These are phyloP conservation scores for Hygrophoropsis aurantiaca DNA, from an alignment of 768 basidiomycete genomes.

Conservation along the genomic window DNA sequence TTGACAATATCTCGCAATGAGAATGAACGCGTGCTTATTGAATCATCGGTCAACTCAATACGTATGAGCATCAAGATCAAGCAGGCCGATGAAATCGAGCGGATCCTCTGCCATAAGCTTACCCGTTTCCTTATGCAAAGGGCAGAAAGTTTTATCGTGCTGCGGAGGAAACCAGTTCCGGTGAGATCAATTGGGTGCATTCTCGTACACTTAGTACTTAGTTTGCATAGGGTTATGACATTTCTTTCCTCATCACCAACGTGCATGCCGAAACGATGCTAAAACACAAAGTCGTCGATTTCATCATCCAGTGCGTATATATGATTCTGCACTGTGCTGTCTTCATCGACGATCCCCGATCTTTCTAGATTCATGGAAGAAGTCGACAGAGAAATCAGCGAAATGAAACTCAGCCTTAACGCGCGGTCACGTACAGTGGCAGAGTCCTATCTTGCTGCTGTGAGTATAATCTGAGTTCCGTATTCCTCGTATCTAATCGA, in stretches of 20 bases:
- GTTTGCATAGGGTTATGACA: conserved; percentile 86
- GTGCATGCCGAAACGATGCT: conserved; percentile 97
- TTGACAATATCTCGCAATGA: conserved; percentile 95
- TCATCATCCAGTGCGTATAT: conserved; percentile 88
- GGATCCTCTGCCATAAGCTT: conserved; percentile 96
- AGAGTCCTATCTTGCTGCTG: conserved; percentile 92
- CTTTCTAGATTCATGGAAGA: conserved; percentile 90
- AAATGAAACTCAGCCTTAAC: conserved; percentile 97
- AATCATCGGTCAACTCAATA: conserved; percentile 96
- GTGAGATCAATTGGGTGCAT: conserved; percentile 44
- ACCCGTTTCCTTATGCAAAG: conserved; percentile 99
- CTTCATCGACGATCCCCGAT: conserved; percentile 92
- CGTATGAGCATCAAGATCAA: conserved; percentile 98
- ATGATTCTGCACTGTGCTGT: conserved; percentile 99
- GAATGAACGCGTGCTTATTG: conserved; percentile 95
- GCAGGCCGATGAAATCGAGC: conserved; percentile 98
- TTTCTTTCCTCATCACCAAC: conserved; percentile 97
- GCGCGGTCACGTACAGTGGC: conserved; percentile 96
- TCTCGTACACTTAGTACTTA: conserved; percentile 12
- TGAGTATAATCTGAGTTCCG: conserved; percentile 37
- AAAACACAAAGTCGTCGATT: conserved; percentile 99
- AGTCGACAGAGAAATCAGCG: conserved; percentile 98
- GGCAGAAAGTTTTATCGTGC: conserved; percentile 95
- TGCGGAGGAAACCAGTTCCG: conserved; percentile 90
- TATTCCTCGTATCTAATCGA: neutral